These are phyloP conservation scores for Aspergillus bridgeri DNA, from an alignment of 495 filamentous ascomycete species.

Conservation along the genomic window DNA sequence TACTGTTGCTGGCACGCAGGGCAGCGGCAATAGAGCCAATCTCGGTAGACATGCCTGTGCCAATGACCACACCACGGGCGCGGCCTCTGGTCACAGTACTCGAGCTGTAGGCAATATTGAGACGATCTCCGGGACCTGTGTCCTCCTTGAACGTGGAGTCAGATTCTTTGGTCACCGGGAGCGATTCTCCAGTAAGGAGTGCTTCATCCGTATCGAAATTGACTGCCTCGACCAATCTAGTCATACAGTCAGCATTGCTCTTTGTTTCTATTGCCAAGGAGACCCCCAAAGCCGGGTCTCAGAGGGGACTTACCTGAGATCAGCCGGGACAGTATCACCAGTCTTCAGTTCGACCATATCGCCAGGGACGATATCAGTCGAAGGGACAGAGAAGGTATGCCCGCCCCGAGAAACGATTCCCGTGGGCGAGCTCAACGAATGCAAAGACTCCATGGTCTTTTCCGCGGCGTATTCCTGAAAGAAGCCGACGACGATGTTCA, in stretches of 20 bases:
- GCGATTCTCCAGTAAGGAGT: constrained; percentile 69
- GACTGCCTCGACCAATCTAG: constrained; percentile 57
- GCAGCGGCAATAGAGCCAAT: constrained; percentile 67
- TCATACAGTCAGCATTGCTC: not conserved
- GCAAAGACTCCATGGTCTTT: constrained; percentile 71
- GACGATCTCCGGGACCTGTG: constrained; percentile 62
- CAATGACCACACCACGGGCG: constrained; percentile 63
- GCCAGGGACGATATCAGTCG: constrained; percentile 56
- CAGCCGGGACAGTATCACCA: constrained; percentile 79
- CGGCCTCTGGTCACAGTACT: constrained; percentile 70
- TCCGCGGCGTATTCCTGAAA: constrained; percentile 68
- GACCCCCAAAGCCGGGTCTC: not conserved
- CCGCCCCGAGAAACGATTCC: constrained; percentile 55
- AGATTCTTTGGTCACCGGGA: constrained; percentile 60
- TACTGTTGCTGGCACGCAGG: constrained; percentile 46
- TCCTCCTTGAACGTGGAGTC: constrained; percentile 42
- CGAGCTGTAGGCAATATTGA: constrained; percentile 69
- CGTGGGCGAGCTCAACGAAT: constrained; percentile 59
- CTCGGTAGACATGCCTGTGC: constrained; percentile 68
- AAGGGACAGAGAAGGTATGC: constrained; percentile 48
- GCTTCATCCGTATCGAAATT: constrained; percentile 75
- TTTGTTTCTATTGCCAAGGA: not conserved
- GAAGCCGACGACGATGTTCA: constrained; percentile 67
- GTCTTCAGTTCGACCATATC: constrained; percentile 74
- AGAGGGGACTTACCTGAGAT: constrained; percentile 41